Percentiles rank a stretch among this genome's conserved stretches.
phyloP scores from a whole-genome alignment of 108 stramenopile genomes.

The Cyclotella choctawhatcheeana region DNA sequence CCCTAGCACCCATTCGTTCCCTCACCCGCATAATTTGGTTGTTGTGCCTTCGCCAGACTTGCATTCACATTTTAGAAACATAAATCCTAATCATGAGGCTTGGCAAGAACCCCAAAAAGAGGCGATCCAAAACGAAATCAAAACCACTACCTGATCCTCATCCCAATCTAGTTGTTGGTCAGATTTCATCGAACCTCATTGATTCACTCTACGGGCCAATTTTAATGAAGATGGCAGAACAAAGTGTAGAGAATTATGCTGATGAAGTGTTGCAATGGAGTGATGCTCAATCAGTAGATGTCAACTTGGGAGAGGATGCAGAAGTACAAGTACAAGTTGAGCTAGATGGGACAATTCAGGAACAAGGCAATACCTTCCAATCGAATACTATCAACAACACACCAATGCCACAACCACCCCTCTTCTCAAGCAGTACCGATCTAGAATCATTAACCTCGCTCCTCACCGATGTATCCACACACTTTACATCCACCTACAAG shows the following conservation, averaged over 20 bases:
- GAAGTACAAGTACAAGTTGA: slow-evolving; percentile 23
- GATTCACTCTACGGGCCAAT: slow-evolving; percentile 58
- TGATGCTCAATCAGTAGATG: background rate
- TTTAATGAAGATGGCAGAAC: slow-evolving; percentile 50
- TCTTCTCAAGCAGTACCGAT: slow-evolving; percentile 56
- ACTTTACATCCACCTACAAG: slow-evolving; percentile 75
- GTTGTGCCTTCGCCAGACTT: no score
- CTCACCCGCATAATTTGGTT: no score
- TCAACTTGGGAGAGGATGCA: background rate
- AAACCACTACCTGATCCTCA: slow-evolving; percentile 29
- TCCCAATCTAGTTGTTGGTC: slow-evolving; percentile 60
- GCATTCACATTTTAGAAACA: no score
- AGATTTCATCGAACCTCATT: slow-evolving; percentile 75
- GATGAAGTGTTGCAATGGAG: slow-evolving; percentile 34
- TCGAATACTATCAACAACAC: slow-evolving; percentile 20
- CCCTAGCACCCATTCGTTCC: no score
- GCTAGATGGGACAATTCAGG: slow-evolving; percentile 20
- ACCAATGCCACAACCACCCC: slow-evolving; percentile 30
- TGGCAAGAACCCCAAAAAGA: slow-evolving; percentile 3
- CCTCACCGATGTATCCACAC: slow-evolving; percentile 56
- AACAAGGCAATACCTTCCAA: background rate
- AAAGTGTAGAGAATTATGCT: slow-evolving; percentile 62
- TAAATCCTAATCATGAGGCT: slow-evolving; percentile 6
- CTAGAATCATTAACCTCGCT: slow-evolving; percentile 63
- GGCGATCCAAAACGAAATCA: background rate